Evolutionary conservation across 768 basidiomycete genomes (phyloP), one percentile per base, ranked within the genome.

Genomic region (Auriscalpium vulgare): DNA sequence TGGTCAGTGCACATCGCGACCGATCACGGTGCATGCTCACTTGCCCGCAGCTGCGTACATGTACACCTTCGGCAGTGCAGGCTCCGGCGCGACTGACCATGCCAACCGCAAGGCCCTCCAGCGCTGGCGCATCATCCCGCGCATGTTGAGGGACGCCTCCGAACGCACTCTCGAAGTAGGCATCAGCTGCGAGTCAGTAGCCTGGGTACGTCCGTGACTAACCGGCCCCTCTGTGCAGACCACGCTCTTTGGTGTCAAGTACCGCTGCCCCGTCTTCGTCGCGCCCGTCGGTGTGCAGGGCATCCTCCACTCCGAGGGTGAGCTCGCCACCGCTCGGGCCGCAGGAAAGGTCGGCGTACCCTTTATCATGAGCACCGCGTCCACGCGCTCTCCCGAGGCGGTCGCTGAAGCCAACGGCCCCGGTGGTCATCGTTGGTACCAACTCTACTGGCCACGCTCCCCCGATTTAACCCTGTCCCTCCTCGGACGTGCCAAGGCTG

Each of bases 31-130:
- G 40, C 40, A 43, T 13, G 51, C 17, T 43, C 13, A 44, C 19
- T 16, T 35, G 16, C 21, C 7, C 11, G 9, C 75, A 88, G 83
- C 55, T 69, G 77, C 87, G 9, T 94, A 84, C 71, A 74, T 82
- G 71, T 94, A 91, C 63, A 84, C 85, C 2, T 80, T 79, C 55
- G 88, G 88, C 44, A 88, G 82, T 59, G 91, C 91, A 10, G 92
- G 91, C 1, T 78, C 81, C 3, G 74, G 76, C 54, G 73, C 77
- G 34, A 94, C 92, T 1, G 80, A 87, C 65, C 72, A 67, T 10
- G 81, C 80, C 50, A 94, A 95, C 63, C 75, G 74, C 37, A 75
- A 71, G 43, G 84, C 82, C 2, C 76, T 92, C 53, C 73, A 81
- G 21, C 81, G 75, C 54, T 91, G 79, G 75, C 79, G 78, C 37